phyloP scores from a whole-genome alignment of 805 yeast genomes.

The Candida railenensis region DNA sequence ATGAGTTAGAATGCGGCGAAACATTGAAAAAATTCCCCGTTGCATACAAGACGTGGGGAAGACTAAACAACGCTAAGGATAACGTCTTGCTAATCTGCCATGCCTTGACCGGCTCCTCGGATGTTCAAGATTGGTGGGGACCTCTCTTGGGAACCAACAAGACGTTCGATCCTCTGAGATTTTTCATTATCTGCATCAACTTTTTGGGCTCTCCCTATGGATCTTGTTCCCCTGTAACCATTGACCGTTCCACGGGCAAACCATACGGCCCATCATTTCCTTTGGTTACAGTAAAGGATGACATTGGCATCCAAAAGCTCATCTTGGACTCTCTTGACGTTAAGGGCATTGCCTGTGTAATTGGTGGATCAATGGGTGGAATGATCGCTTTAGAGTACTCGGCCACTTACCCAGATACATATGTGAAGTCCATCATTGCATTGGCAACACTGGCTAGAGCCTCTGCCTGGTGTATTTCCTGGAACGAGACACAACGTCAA shows the following conservation, averaged over 20 bases:
- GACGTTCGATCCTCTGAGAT: slow-evolving; percentile 89
- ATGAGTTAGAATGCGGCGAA: slow-evolving; percentile 81
- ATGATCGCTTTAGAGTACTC: slow-evolving; percentile 92
- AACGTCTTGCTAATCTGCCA: slow-evolving; percentile 92
- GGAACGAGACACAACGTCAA: slow-evolving; percentile 99
- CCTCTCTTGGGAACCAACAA: slow-evolving; percentile 81
- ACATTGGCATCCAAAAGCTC: slow-evolving; percentile 72
- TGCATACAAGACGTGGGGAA: slow-evolving; percentile 96
- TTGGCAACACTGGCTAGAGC: slow-evolving; percentile 93
- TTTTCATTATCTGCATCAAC: slow-evolving; percentile 83
- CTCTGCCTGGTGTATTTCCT: slow-evolving; percentile 97
- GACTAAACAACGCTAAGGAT: slow-evolving; percentile 61
- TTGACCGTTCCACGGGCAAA: slow-evolving; percentile 71
- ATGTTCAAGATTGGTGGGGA: slow-evolving; percentile 99
- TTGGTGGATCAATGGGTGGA: slow-evolving; percentile 99
- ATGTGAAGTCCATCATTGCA: slow-evolving; percentile 72
- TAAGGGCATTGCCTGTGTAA: slow-evolving; percentile 73
- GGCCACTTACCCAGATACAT: slow-evolving; percentile 57
- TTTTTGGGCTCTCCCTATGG: slow-evolving; percentile 98
- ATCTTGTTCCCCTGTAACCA: slow-evolving; percentile 84
- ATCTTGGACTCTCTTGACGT: slow-evolving; percentile 81
- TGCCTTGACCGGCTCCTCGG: slow-evolving; percentile 94
- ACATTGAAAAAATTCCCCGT: slow-evolving; percentile 72
- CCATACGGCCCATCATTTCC: slow-evolving; percentile 96
- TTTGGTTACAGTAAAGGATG: slow-evolving; percentile 89